phyloP scores from a whole-genome alignment of 257 asterid genomes.

The Przewalskia tangutica region DNA sequence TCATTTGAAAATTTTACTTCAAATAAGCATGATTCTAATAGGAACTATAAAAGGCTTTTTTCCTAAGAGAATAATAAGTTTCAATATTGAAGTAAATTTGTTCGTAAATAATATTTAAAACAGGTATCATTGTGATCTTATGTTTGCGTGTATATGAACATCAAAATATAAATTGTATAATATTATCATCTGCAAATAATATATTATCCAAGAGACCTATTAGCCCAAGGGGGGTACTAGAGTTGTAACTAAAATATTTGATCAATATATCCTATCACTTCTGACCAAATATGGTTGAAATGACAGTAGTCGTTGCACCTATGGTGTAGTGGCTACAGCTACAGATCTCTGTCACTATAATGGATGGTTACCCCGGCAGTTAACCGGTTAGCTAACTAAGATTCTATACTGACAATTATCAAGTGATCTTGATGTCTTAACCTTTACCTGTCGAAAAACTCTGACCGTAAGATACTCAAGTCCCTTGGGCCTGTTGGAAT shows the following conservation, averaged over 20 bases:
- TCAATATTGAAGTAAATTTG: neutral
- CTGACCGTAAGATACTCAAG: neutral
- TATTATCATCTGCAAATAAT: neutral
- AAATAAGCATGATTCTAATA: neutral
- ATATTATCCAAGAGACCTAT: neutral
- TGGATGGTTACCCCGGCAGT: neutral
- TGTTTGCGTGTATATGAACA: neutral
- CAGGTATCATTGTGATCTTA: neutral
- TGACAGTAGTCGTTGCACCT: neutral
- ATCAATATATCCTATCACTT: neutral
- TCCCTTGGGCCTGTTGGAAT: neutral
- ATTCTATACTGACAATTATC: neutral
- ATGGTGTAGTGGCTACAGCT: neutral
- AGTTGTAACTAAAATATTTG: neutral
- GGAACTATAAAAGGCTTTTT: neutral
- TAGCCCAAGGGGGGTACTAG: neutral
- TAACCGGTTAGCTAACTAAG: neutral
- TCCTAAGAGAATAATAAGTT: neutral
- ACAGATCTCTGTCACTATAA: neutral
- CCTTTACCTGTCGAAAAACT: too few relatives aligned
- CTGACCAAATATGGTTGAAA: neutral
- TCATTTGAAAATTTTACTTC: neutral
- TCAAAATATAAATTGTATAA: neutral
- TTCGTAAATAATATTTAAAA: conserved; percentile 10
- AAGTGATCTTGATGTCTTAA: neutral